Evolutionary conservation across 2,329 filamentous ascomycete species (phyloP).

Genomic region (Lithohypha guttulata): DNA sequence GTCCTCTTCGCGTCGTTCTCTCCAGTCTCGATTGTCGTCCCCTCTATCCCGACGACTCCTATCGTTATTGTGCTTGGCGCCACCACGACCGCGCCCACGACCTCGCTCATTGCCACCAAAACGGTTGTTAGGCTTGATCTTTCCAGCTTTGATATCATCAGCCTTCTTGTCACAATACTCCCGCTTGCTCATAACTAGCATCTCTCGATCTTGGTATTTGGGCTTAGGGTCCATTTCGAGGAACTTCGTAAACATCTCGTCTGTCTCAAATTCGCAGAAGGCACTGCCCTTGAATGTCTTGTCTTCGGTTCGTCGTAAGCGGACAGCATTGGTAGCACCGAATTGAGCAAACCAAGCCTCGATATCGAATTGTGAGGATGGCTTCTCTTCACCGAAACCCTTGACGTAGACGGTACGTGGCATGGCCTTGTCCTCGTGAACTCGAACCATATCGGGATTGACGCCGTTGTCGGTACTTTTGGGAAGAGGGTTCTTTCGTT

Average conservation of each 20-base stretch:
- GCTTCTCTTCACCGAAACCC: slow-evolving; percentile 78
- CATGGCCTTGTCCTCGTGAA: slow-evolving; percentile 55
- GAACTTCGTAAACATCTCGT: slow-evolving; percentile 71
- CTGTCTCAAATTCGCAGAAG: slow-evolving; percentile 80
- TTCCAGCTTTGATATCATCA: slow-evolving; percentile 59
- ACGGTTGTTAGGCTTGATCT: slow-evolving; percentile 55
- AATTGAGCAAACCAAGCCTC: slow-evolving; percentile 81
- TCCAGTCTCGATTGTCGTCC: slow-evolving; percentile 31
- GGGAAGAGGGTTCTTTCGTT: slow-evolving; percentile 62
- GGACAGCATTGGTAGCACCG: slow-evolving; percentile 69
- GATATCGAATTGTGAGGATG: slow-evolving; percentile 81
- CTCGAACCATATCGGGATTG: slow-evolving; percentile 44
- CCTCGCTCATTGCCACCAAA: no score
- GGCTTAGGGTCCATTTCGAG: slow-evolving; percentile 69
- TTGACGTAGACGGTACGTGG: slow-evolving; percentile 79
- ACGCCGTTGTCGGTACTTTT: slow-evolving; percentile 43
- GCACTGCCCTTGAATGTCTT: slow-evolving; percentile 89
- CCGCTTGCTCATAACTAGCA: slow-evolving; percentile 78
- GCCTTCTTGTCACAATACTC: slow-evolving; percentile 74
- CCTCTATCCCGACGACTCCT: slow-evolving; percentile 8
- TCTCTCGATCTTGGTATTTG: slow-evolving; percentile 67
- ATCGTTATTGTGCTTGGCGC: slow-evolving; percentile 21
- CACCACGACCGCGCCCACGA: slow-evolving; percentile 21
- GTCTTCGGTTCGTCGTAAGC: slow-evolving; percentile 65
- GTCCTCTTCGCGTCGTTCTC: slow-evolving; percentile 35